phyloP scores from a whole-genome alignment of 768 basidiomycete species.

The Lactarius quietus region DNA sequence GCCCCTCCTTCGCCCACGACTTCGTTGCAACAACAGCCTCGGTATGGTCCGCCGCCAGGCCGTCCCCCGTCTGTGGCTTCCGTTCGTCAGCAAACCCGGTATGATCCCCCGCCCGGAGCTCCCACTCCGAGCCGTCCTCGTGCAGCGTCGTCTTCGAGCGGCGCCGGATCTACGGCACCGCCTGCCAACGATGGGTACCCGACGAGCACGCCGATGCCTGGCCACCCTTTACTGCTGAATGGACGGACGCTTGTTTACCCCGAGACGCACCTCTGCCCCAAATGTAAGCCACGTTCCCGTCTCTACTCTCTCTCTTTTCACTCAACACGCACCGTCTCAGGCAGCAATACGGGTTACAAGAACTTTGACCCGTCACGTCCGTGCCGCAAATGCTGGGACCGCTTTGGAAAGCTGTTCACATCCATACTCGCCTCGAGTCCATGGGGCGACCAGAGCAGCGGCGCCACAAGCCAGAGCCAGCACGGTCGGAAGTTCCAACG shows the following conservation, averaged over 20 bases:
- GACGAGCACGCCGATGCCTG: constrained; percentile 57
- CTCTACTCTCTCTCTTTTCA: neutral
- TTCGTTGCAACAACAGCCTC: constrained; percentile 32
- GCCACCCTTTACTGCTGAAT: constrained; percentile 60
- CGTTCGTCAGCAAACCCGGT: constrained; percentile 21
- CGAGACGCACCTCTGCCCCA: constrained; percentile 53
- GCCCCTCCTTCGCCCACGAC: no score
- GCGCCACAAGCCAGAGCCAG: constrained; percentile 1
- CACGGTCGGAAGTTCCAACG: constrained; percentile 22
- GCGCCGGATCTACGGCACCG: constrained; percentile 6
- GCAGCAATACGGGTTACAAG: constrained; percentile 74
- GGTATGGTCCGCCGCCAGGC: constrained; percentile 35
- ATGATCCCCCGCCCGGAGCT: constrained; percentile 34
- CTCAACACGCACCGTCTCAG: constrained; percentile 36
- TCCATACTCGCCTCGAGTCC: constrained; percentile 57
- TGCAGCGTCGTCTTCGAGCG: constrained; percentile 15
- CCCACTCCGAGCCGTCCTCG: constrained; percentile 31
- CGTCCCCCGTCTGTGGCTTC: constrained; percentile 27
- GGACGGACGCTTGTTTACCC: constrained; percentile 72
- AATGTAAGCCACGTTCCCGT: constrained; percentile 49
- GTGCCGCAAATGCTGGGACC: constrained; percentile 73
- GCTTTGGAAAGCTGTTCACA: constrained; percentile 56
- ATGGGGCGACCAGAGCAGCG: constrained; percentile 30
- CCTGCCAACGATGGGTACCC: constrained; percentile 54
- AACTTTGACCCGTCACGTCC: constrained; percentile 60